Conservation (phyloP, 768 basidiomycete species). For the Pholiota microspora region DNA sequence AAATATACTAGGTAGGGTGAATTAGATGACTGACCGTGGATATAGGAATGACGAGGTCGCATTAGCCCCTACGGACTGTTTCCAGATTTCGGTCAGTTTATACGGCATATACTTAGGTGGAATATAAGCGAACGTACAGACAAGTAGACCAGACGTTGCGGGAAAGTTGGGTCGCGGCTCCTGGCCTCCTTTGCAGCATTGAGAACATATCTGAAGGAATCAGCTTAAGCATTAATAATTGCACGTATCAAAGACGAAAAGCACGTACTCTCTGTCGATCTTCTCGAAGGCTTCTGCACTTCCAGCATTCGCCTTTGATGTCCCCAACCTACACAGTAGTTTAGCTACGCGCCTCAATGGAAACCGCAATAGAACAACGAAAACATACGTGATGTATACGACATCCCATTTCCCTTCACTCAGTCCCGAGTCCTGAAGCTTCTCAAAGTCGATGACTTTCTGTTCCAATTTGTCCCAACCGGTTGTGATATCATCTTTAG, state of each 20-base stretch:
- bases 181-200: slow-evolving; percentile 68
- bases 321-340: slow-evolving; percentile 51
- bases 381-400: slow-evolving; percentile 64
- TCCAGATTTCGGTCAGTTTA: no score
- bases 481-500: slow-evolving; percentile 33
- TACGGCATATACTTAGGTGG: no score
- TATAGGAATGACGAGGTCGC: slow-evolving; percentile 53
- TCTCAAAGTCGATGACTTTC: slow-evolving; percentile 68
- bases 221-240: not conserved
- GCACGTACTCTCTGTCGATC: slow-evolving; percentile 70
- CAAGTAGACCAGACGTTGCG: slow-evolving; percentile 67
- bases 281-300: slow-evolving; percentile 66
- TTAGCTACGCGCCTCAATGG: not conserved
- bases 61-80: slow-evolving; percentile 48
- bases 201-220: slow-evolving; percentile 59
- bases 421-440: slow-evolving; percentile 48
- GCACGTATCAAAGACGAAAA: not conserved
- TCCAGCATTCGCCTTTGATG: slow-evolving; percentile 58
- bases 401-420: slow-evolving; percentile 67
- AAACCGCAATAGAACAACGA: no score
- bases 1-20: not conserved
- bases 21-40: slow-evolving; percentile 31
- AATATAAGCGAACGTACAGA: slow-evolving; percentile 43
- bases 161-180: slow-evolving; percentile 36
- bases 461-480: slow-evolving; percentile 65